Evolutionary conservation across 2,329 filamentous ascomycete species (phyloP).

Genomic region (Byssoonygena ceratinophila): DNA sequence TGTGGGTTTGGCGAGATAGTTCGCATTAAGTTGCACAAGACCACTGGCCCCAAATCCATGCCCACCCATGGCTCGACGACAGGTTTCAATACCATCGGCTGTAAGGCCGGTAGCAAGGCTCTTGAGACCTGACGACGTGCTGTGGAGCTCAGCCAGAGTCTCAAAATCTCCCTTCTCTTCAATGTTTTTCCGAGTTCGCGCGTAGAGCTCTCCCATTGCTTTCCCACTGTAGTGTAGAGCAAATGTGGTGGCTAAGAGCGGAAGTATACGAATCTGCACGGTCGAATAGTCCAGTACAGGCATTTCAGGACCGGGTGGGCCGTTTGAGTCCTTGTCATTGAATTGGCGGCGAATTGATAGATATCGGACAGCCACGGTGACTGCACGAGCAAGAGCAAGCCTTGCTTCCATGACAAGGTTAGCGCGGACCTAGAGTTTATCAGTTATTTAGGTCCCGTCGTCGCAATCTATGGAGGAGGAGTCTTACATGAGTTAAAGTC

Average conservation of each 20-base stretch:
- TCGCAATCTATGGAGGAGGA: neutral
- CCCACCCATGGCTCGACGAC: slow-evolving; percentile 44
- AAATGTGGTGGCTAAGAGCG: slow-evolving; percentile 45
- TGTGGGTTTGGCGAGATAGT: slow-evolving; percentile 44
- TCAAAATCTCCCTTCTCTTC: slow-evolving; percentile 41
- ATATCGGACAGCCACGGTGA: slow-evolving; percentile 45
- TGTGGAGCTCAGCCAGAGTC: slow-evolving; percentile 43
- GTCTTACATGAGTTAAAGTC: slow-evolving; percentile 13
- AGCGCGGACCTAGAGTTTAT: slow-evolving; percentile 15
- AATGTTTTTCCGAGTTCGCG: slow-evolving; percentile 37
- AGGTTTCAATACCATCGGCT: slow-evolving; percentile 46
- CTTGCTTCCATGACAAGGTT: slow-evolving; percentile 38
- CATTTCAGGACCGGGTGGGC: slow-evolving; percentile 30
- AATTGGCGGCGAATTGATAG: slow-evolving; percentile 42
- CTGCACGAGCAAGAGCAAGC: slow-evolving; percentile 43
- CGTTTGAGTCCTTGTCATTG: slow-evolving; percentile 37
- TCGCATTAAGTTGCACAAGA: slow-evolving; percentile 42
- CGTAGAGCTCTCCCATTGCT: slow-evolving; percentile 44
- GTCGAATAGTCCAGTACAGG: slow-evolving; percentile 46
- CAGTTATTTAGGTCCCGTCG: neutral
- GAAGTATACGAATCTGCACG: slow-evolving; percentile 44
- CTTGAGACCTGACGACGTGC: slow-evolving; percentile 45
- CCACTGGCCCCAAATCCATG: slow-evolving; percentile 46
- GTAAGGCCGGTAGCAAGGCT: slow-evolving; percentile 45
- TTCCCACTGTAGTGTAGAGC: slow-evolving; percentile 37